phyloP scores from a whole-genome alignment of 768 basidiomycete genomes.

The Sistotremastrum niveocremeum region DNA sequence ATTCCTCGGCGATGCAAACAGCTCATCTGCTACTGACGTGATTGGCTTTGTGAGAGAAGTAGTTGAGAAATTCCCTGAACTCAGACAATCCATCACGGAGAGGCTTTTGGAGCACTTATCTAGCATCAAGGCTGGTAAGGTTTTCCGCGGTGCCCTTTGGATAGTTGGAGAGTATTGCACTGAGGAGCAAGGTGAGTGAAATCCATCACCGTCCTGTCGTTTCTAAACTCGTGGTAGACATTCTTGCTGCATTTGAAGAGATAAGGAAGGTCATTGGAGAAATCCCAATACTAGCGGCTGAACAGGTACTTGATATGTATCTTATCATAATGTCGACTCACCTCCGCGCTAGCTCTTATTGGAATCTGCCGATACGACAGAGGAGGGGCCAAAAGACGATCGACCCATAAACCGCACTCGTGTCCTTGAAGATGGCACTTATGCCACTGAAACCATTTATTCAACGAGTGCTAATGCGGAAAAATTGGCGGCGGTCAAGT shows the following conservation, averaged over 20 bases:
- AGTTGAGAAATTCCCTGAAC: constrained; percentile 89
- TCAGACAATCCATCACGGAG: constrained; percentile 70
- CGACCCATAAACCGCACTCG: constrained; percentile 18
- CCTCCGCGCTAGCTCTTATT: too few relatives aligned
- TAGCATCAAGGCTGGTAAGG: constrained; percentile 92
- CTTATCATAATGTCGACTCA: background rate
- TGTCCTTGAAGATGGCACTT: constrained; percentile 92
- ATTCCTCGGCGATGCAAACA: constrained; percentile 89
- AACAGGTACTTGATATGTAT: constrained; percentile 36
- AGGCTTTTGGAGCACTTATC: constrained; percentile 70
- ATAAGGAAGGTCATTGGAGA: constrained; percentile 83
- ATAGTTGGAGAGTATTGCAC: constrained; percentile 91
- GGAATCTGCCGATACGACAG: too few relatives aligned
- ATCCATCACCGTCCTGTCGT: background rate
- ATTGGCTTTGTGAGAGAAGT: constrained; percentile 89
- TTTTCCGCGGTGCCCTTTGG: constrained; percentile 94
- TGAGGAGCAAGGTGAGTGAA: constrained; percentile 28
- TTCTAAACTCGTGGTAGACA: constrained; percentile 27
- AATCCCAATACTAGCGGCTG: constrained; percentile 91
- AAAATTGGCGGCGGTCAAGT: constrained; percentile 67
- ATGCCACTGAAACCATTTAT: constrained; percentile 93
- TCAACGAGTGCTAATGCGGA: constrained; percentile 43
- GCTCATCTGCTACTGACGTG: constrained; percentile 90
- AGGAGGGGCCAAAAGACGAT: too few relatives aligned
- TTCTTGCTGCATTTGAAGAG: constrained; percentile 60